Base-by-base conservation (phyloP, 2,329 filamentous ascomycete genomes). In the Tolypocladium cylindrosporum region DNA sequence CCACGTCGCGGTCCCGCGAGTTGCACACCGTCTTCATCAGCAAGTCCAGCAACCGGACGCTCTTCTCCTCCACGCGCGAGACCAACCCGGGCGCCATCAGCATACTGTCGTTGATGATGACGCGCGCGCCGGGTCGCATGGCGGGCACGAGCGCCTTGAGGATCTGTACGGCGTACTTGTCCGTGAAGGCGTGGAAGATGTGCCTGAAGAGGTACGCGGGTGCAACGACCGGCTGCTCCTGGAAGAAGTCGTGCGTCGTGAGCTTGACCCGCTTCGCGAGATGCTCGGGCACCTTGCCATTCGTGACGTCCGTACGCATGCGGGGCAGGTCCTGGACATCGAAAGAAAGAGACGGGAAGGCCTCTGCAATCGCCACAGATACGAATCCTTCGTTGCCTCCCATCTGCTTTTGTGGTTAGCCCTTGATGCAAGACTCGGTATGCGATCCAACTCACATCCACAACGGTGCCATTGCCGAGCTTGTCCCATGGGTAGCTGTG, bases 171-270 rank as follows among this genome's bases (percentile, higher is more conserved):
- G 72, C 71, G 56, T 78, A 75, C 24, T 73, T 72, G 52, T 81
- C 79, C 0, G 79, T 75, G 68, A 80, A 81, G 68, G 83, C 80
- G 67, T 85, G 80, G 36, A 85, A 69, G 59, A 84, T 79, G 70
- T 76, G 76, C 50, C 79, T 77, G 66, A 83, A 75, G 57, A 82
- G 70, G 68, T 83, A 84, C 37, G 81, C 69, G 61, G 80, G 79
- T 1, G 78, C 81, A 1, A 67, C 73, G 9, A 78, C 71, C 0
- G 75, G 72, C 66, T 85, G 81, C 37, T 74, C 71, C 3, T 71
- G 67, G 66, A 83, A 81, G 64, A 85, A 81, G 64, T 82, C 76
- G 66, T 85, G 79, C 4, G 69, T 70, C 59, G 70, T 68, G 65
- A 78, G 70, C 36, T 59, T 60, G 36, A 79, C 71, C 34, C 75